Conservation (phyloP, 2,329 filamentous ascomycete species). For the Fusarium brachygibbosum region DNA sequence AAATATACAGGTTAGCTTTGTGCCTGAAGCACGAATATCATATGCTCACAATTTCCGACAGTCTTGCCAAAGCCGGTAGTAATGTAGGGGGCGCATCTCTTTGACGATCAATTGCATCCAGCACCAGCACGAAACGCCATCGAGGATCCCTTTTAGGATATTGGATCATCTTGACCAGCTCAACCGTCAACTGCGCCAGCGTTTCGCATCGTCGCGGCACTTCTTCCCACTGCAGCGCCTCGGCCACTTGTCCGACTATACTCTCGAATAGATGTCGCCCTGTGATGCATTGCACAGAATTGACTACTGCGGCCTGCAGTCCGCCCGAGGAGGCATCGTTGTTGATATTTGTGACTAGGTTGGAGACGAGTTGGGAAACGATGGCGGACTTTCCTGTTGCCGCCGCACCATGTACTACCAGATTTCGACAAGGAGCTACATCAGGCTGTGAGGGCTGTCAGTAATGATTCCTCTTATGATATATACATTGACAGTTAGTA, state of each 20-base stretch:
- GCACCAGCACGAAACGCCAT: slow-evolving; percentile 81
- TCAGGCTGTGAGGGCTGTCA: slow-evolving; percentile 62
- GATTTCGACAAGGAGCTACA: slow-evolving; percentile 77
- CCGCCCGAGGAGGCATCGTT: slow-evolving; percentile 47
- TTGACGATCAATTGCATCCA: slow-evolving; percentile 90
- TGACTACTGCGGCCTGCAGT: slow-evolving; percentile 72
- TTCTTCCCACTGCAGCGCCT: slow-evolving; percentile 63
- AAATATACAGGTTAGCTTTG: slow-evolving; percentile 4
- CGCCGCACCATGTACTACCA: slow-evolving; percentile 87
- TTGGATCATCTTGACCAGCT: slow-evolving; percentile 75
- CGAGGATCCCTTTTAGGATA: slow-evolving; percentile 55
- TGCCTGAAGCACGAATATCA: slow-evolving; percentile 23
- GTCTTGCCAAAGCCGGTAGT: slow-evolving; percentile 81
- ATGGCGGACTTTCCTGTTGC: slow-evolving; percentile 89
- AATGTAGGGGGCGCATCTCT: slow-evolving; percentile 84
- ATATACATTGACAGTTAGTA: background rate
- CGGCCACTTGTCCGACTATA: slow-evolving; percentile 71
- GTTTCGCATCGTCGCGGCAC: slow-evolving; percentile 79
- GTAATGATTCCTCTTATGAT: background rate
- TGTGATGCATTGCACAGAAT: slow-evolving; percentile 82
- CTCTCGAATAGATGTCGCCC: slow-evolving; percentile 82
- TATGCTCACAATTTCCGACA: slow-evolving; percentile 80
- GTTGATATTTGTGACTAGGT: slow-evolving; percentile 41
- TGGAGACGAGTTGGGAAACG: slow-evolving; percentile 62
- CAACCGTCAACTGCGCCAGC: slow-evolving; percentile 79